Evolutionary conservation across 129 eudicot species (phyloP).

Genomic region (Flaveria ramosissima): DNA sequence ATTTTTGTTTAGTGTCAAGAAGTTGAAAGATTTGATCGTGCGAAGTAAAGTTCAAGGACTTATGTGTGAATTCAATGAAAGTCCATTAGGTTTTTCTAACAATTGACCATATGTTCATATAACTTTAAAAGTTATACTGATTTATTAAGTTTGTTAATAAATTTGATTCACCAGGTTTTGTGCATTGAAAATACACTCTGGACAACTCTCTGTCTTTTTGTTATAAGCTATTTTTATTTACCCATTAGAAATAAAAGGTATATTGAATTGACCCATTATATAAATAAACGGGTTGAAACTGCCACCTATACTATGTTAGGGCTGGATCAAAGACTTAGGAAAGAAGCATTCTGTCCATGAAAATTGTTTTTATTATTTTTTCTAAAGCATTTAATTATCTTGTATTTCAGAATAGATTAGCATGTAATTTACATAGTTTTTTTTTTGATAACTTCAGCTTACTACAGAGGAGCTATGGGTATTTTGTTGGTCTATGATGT

Average conservation of each 20-base stretch:
- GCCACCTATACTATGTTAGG: conserved; percentile 2
- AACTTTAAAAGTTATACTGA: neutral
- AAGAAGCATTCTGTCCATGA: conserved; percentile 6
- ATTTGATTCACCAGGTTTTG: neutral
- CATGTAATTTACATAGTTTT: conserved; percentile 15
- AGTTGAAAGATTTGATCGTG: neutral
- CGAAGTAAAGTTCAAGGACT: neutral
- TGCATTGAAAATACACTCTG: neutral
- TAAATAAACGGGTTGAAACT: neutral
- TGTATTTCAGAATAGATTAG: conserved; percentile 3
- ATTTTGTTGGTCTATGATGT: conserved; percentile 86
- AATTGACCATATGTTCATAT: neutral
- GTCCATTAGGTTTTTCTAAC: neutral
- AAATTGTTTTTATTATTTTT: conserved; percentile 1
- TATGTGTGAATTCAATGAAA: neutral
- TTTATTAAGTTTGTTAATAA: neutral
- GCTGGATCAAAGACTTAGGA: neutral
- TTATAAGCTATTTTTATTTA: neutral
- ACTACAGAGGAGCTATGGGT: conserved; percentile 95
- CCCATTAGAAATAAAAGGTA: neutral
- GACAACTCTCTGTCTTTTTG: neutral
- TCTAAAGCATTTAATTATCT: neutral
- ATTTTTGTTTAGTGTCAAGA: neutral
- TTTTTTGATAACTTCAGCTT: conserved; percentile 46
- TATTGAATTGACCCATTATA: neutral